These are phyloP conservation scores for Didymella glomerata DNA, from an alignment of 2,329 filamentous ascomycete species.

Conservation along the genomic window DNA sequence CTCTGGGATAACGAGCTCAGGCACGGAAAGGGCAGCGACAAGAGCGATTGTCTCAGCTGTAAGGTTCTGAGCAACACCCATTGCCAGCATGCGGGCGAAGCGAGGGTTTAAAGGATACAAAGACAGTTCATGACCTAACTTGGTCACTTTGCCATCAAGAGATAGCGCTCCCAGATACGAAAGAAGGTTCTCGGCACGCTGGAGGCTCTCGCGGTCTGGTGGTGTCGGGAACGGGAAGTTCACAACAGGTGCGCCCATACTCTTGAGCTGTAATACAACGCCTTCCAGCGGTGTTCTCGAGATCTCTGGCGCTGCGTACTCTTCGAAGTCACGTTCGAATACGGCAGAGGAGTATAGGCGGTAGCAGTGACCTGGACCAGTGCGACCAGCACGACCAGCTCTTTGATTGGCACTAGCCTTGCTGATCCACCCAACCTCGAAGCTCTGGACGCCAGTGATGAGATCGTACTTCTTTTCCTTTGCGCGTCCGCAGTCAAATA, in stretches of 20 bases:
- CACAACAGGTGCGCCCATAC: constrained; percentile 89
- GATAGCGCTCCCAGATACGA: constrained; percentile 85
- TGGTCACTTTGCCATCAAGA: constrained; percentile 75
- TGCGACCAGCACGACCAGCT: constrained; percentile 92
- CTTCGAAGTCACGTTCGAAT: constrained; percentile 85
- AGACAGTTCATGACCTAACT: constrained; percentile 81
- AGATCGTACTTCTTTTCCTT: constrained; percentile 92
- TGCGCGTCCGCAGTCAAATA: constrained; percentile 91
- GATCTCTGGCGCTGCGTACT: constrained; percentile 89
- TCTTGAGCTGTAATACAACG: constrained; percentile 90
- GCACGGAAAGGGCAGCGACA: constrained; percentile 86
- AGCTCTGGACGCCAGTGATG: constrained; percentile 92
- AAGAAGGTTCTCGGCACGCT: constrained; percentile 85
- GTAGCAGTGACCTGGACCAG: constrained; percentile 95
- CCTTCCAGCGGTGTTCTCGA: constrained; percentile 89
- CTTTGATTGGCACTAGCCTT: constrained; percentile 94
- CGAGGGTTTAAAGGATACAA: constrained; percentile 90
- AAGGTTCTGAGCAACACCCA: constrained; percentile 83
- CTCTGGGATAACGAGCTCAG: constrained; percentile 86
- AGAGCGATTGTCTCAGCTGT: constrained; percentile 86
- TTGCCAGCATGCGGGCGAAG: constrained; percentile 89
- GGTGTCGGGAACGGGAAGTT: constrained; percentile 97
- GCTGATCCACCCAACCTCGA: constrained; percentile 95
- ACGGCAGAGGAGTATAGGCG: constrained; percentile 92
- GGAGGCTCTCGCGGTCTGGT: constrained; percentile 77